These are phyloP conservation scores for Suillus paluster DNA, from an alignment of 768 basidiomycete genomes.

Conservation along the genomic window DNA sequence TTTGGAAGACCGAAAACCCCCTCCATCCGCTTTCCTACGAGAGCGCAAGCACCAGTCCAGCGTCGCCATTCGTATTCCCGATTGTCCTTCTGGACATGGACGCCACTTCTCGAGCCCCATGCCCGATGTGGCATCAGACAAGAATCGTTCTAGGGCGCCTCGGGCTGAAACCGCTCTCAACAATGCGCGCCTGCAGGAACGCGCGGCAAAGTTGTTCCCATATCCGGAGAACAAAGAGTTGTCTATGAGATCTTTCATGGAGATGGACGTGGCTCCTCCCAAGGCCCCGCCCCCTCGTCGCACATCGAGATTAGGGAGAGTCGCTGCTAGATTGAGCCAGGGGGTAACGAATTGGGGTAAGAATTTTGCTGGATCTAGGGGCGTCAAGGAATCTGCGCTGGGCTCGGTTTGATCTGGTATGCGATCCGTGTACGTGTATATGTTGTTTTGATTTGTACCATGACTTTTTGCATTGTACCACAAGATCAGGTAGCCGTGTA, in stretches of 20 bases:
- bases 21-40: slow-evolving; percentile 22
- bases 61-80: slow-evolving; percentile 1
- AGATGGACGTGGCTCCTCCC: slow-evolving; percentile 31
- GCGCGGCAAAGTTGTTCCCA: neutral
- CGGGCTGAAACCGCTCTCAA: neutral
- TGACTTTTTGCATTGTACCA: slow-evolving; percentile 2
- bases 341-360: slow-evolving; percentile 36
- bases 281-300: slow-evolving; percentile 15
- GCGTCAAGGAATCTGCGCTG: slow-evolving; percentile 4
- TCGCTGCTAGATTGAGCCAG: slow-evolving; percentile 31
- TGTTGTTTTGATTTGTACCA: slow-evolving; percentile 15
- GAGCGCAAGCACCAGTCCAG: slow-evolving; percentile 20
- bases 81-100: slow-evolving; percentile 7
- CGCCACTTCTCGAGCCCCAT: slow-evolving; percentile 13
- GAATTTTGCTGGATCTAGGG: slow-evolving; percentile 23
- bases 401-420: neutral
- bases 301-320: slow-evolving; percentile 20
- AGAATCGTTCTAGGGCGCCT: neutral
- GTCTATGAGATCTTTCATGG: slow-evolving; percentile 34
- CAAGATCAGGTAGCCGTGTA: slow-evolving; percentile 21
- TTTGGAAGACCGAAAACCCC: slow-evolving; percentile 17
- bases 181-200: neutral
- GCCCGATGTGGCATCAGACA: slow-evolving; percentile 7
- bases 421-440: slow-evolving; percentile 2
- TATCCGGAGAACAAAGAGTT: slow-evolving; percentile 6